A percentile compares a stretch with the other conserved stretches of the same genome.
Evolutionary conservation across 2,329 filamentous ascomycete genomes (phyloP).

Genomic region (Ceratocystis huliohia): DNA sequence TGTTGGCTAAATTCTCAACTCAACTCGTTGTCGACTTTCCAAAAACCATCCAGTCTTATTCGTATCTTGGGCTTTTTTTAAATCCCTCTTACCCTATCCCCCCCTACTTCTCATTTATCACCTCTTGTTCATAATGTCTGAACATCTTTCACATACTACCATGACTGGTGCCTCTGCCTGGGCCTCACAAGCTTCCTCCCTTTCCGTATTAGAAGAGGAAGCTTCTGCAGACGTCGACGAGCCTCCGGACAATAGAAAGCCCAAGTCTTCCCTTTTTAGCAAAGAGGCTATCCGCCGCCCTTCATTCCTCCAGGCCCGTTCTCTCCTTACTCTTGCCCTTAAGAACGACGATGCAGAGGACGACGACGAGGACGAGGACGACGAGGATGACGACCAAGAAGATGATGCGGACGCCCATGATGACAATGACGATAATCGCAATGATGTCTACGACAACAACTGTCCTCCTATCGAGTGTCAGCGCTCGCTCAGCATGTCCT

Average conservation of each 20-base stretch:
- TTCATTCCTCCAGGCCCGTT: slow-evolving; percentile 30
- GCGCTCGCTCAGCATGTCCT: slow-evolving; percentile 48
- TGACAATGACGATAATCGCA: slow-evolving; percentile 45
- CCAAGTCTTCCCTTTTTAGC: slow-evolving; percentile 21
- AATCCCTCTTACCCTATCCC: not conserved
- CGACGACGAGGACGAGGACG: slow-evolving; percentile 42
- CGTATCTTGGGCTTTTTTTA: not conserved
- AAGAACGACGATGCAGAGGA: slow-evolving; percentile 47
- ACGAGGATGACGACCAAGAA: slow-evolving; percentile 50
- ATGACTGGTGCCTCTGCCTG: slow-evolving; percentile 14
- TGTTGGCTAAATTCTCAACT: too few relatives aligned
- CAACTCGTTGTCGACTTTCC: too few relatives aligned
- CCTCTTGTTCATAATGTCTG: slow-evolving; percentile 14
- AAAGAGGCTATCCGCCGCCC: slow-evolving; percentile 25
- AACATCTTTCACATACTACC: slow-evolving; percentile 13
- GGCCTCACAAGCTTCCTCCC: slow-evolving; percentile 20
- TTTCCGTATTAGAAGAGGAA: slow-evolving; percentile 21
- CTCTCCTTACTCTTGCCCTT: slow-evolving; percentile 76
- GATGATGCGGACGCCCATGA: slow-evolving; percentile 26
- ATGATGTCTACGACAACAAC: slow-evolving; percentile 43
- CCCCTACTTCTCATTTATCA: not conserved
- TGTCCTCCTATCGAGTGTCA: slow-evolving; percentile 44
- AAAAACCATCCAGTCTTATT: not conserved
- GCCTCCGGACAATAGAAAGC: slow-evolving; percentile 20
- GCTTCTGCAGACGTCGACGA: slow-evolving; percentile 22